Conservation (phyloP, 306 rosid species). For the Corylus avellana region DNA sequence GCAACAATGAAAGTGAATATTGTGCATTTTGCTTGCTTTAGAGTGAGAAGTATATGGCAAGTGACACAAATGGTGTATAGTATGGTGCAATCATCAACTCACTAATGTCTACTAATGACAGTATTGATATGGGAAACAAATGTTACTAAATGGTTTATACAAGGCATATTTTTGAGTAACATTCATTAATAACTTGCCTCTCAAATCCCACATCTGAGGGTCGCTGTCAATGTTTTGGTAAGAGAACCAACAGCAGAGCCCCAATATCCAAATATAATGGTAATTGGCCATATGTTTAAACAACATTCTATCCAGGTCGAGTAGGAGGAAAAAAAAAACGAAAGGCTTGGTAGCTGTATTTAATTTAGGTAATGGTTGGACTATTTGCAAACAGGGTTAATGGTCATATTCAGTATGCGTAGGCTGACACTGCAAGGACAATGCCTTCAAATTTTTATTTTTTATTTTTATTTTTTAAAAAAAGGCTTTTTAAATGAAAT, state of each 20-base stretch:
- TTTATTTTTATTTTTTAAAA: too few relatives aligned
- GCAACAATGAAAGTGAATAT: constrained; percentile 4
- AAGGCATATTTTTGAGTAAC: not conserved
- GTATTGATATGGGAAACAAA: not conserved
- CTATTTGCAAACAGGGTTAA: not conserved
- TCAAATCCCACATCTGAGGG: not conserved
- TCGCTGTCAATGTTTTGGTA: not conserved
- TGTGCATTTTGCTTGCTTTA: constrained; percentile 19
- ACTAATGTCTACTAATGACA: not conserved
- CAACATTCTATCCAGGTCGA: not conserved
- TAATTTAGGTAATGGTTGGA: not conserved
- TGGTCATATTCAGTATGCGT: not conserved
- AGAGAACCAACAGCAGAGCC: not conserved
- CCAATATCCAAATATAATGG: not conserved
- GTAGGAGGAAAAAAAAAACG: not conserved
- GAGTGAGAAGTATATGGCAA: constrained; percentile 9
- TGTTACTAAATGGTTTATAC: not conserved
- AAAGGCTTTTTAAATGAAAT: not conserved
- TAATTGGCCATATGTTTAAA: not conserved
- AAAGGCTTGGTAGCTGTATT: not conserved
- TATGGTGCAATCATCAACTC: not conserved
- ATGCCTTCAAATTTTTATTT: not conserved
- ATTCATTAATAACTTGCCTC: not conserved
- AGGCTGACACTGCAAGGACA: not conserved
- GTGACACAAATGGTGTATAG: not conserved